A percentile compares a stretch with the other conserved stretches of the same genome.
phyloP scores from a whole-genome alignment of 768 basidiomycete genomes.

The Strobilomyces dryophilus region DNA sequence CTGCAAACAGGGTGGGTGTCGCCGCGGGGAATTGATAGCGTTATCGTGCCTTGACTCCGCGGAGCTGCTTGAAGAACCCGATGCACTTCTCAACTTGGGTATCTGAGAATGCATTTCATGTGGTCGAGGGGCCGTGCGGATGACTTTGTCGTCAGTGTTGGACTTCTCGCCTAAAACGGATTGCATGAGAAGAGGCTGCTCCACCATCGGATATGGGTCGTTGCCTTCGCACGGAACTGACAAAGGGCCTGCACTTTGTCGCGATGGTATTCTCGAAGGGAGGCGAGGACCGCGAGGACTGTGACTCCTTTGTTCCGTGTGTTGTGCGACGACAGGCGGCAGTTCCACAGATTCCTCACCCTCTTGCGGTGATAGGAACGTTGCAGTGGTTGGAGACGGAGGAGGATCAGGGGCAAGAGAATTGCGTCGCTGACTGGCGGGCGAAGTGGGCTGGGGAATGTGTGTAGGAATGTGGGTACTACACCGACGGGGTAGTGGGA shows the following conservation, averaged over 20 bases:
- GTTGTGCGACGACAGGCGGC: slow-evolving; percentile 1
- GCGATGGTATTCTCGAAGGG: slow-evolving; percentile 31
- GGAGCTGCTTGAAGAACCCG: slow-evolving; percentile 25
- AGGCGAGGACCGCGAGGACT: slow-evolving; percentile 43
- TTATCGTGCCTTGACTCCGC: slow-evolving; percentile 11
- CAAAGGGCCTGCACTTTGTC: slow-evolving; percentile 25
- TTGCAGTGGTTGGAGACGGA: slow-evolving; percentile 2
- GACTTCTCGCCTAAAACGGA: slow-evolving; percentile 13
- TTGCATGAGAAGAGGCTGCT: not conserved
- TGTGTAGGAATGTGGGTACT: slow-evolving; percentile 12
- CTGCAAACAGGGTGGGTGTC: slow-evolving; percentile 6
- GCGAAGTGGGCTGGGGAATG: slow-evolving; percentile 12
- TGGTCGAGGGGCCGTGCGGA: slow-evolving; percentile 1
- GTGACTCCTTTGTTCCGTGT: slow-evolving; percentile 27
- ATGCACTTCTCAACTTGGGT: slow-evolving; percentile 26
- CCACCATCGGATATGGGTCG: not conserved
- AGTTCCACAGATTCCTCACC: slow-evolving; percentile 1
- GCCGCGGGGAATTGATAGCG: not conserved
- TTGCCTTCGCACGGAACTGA: slow-evolving; percentile 3
- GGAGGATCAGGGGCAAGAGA: slow-evolving; percentile 14
- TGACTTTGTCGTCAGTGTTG: slow-evolving; percentile 9
- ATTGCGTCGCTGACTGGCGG: slow-evolving; percentile 7
- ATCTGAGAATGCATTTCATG: slow-evolving; percentile 24
- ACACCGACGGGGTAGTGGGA: slow-evolving; percentile 10
- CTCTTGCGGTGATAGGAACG: slow-evolving; percentile 1